A percentile compares a stretch with the other conserved stretches of the same genome.
Conservation (phyloP, 148 eudicot species). For the Dianthus caryophyllus region DNA sequence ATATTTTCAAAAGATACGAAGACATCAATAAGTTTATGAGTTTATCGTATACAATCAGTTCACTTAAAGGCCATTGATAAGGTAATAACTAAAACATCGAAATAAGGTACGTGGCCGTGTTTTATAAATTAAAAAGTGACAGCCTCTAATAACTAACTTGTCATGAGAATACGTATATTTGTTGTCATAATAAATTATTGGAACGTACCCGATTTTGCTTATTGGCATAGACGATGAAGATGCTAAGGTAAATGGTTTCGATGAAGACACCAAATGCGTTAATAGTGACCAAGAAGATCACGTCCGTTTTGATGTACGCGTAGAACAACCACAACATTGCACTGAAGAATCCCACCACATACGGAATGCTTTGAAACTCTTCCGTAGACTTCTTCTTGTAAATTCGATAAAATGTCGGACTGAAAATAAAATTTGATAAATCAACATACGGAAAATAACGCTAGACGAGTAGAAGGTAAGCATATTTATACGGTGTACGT, state of each 20-base stretch:
- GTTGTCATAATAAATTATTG: background rate
- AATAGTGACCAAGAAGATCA: constrained; percentile 51
- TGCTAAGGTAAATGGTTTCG: constrained; percentile 43
- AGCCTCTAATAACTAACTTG: background rate
- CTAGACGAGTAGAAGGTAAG: too few species aligned
- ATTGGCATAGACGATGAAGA: constrained; percentile 51
- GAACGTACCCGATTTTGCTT: constrained; percentile 45
- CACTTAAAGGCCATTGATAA: too few species aligned
- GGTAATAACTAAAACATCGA: too few species aligned
- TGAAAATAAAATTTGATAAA: constrained; percentile 30
- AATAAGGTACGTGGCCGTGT: too few species aligned
- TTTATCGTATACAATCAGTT: too few species aligned
- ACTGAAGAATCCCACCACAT: constrained; percentile 54
- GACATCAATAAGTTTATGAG: too few species aligned
- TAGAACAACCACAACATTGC: constrained; percentile 54
- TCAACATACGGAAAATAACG: too few species aligned
- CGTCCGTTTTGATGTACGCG: constrained; percentile 40
- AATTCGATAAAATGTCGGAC: constrained; percentile 55
- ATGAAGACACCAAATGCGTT: constrained; percentile 54
- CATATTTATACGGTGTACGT: too few species aligned
- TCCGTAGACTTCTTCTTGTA: constrained; percentile 62
- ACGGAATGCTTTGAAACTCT: constrained; percentile 59
- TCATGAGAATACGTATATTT: background rate
- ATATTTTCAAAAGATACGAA: too few species aligned
- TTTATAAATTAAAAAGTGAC: too few species aligned